Percentiles rank a stretch among this genome's conserved stretches.
Conservation (phyloP, 805 yeast species). For the Monosporozyma yasuniensis region DNA sequence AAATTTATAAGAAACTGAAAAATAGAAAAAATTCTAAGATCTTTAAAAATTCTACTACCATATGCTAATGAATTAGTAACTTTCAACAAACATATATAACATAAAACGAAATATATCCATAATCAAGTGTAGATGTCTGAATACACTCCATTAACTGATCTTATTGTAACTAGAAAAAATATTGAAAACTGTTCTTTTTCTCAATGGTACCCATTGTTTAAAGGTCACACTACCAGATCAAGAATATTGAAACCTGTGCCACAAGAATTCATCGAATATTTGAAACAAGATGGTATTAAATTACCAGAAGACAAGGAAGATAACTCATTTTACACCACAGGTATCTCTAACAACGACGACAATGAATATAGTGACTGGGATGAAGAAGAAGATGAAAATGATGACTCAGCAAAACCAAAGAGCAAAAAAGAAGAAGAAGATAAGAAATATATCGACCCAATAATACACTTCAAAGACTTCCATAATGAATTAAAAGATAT, state of each 20-base stretch:
- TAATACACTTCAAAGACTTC: conserved; percentile 45
- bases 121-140: conserved; percentile 3
- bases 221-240: conserved; percentile 40
- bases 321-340: conserved; percentile 28
- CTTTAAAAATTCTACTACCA: neutral
- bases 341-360: conserved; percentile 37
- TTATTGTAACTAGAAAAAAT: conserved; percentile 33
- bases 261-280: conserved; percentile 45
- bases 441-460: conserved; percentile 33
- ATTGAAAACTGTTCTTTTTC: conserved; percentile 47
- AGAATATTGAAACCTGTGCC: conserved; percentile 52
- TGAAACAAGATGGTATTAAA: conserved; percentile 58
- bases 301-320: conserved; percentile 41
- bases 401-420: conserved; percentile 13
- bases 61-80: neutral
- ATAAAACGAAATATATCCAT: neutral
- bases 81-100: neutral
- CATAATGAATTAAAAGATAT: conserved; percentile 43
- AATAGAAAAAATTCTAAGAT: neutral
- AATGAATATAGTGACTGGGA: conserved; percentile 75
- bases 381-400: conserved; percentile 21
- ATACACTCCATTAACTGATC: conserved; percentile 17
- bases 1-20: neutral
- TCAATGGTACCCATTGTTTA: conserved; percentile 49
- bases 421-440: neutral